Evolutionary conservation across 2,329 filamentous ascomycete genomes (phyloP), one percentile per base, ranked within the genome.

Genomic region (Stagonosporopsis tanaceti): DNA sequence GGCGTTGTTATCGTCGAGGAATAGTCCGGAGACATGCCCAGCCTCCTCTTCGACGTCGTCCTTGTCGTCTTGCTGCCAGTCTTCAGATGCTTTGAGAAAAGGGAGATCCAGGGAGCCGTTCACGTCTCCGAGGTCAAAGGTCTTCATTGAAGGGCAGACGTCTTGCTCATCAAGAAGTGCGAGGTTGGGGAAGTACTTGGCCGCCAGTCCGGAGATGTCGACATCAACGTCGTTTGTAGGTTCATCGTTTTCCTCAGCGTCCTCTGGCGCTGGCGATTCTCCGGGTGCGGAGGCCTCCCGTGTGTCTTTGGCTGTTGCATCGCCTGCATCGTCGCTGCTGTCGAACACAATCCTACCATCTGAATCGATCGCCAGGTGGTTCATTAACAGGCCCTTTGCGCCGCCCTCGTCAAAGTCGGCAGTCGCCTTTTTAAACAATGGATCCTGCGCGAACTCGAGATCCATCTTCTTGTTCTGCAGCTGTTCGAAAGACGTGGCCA

Each of bases 371-470:
- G 94, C 92, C n/a, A 99, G 83, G 77, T 99, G 94, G 72, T 99
- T 99, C 30, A 99, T 84, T 20, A 99, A 83, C 39, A 99, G 82
- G 20, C 95, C 95, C 77, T 98, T 99, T 54, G 95, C 95, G 54
- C 95, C 95, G 20, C 95, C 95, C 79, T 99, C 95, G 73, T 99
- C 95, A 65, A 99, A 99, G 79, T 99, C 95, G 40, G 95, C 95
- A 6, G 94, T 96, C 0, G 94, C 94, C 73, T 99, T 99, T 74
- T 99, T 99, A 85, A 99, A 99, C n/a, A 99, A 80, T 2, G 95
- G 95, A 72, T 99, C 95, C 5, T 99, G 94, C 0, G 93, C 89
- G 65, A 99, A 97, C 71, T 99, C 95, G 41, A 98, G 84, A 68
- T 99, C 95, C 70, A 99, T 93, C 77, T 98, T 99, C 79, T 99